phyloP scores from a whole-genome alignment of 2,329 filamentous ascomycete species.

The Fusarium sp. region DNA sequence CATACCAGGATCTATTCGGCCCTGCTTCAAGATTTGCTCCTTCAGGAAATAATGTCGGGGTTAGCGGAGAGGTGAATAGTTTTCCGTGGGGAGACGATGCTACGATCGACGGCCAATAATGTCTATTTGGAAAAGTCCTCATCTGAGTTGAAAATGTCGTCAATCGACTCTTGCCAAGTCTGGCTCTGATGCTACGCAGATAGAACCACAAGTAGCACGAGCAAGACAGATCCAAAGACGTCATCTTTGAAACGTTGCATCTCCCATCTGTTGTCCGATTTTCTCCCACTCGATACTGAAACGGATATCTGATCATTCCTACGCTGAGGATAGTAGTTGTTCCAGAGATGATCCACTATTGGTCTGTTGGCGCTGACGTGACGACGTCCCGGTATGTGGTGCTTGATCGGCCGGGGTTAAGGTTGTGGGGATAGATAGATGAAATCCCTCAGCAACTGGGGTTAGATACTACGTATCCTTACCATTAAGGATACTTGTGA shows the following conservation, averaged over 20 bases:
- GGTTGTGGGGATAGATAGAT: neutral
- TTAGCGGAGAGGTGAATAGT: neutral
- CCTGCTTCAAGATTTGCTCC: neutral
- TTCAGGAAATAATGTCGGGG: slow-evolving; percentile 2
- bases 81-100: neutral
- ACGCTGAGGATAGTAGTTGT: slow-evolving; percentile 5
- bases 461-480: neutral
- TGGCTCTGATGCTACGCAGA: neutral
- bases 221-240: neutral
- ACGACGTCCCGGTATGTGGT: slow-evolving; percentile 27
- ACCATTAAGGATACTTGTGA: neutral
- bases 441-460: slow-evolving; percentile 5
- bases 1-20: rapidly evolving
- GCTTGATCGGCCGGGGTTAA: slow-evolving; percentile 9
- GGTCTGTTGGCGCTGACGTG: slow-evolving; percentile 20
- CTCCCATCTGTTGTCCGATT: neutral
- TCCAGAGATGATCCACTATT: neutral
- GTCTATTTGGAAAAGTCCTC: neutral
- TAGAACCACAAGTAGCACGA: neutral
- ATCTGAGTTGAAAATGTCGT: slow-evolving; percentile 23
- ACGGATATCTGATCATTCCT: slow-evolving; percentile 6
- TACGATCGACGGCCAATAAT: neutral
- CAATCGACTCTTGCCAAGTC: neutral
- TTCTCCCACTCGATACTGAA: neutral
- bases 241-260: neutral